Evolutionary conservation across 768 basidiomycete genomes (phyloP).

Genomic region (Phaeotremella fagi): DNA sequence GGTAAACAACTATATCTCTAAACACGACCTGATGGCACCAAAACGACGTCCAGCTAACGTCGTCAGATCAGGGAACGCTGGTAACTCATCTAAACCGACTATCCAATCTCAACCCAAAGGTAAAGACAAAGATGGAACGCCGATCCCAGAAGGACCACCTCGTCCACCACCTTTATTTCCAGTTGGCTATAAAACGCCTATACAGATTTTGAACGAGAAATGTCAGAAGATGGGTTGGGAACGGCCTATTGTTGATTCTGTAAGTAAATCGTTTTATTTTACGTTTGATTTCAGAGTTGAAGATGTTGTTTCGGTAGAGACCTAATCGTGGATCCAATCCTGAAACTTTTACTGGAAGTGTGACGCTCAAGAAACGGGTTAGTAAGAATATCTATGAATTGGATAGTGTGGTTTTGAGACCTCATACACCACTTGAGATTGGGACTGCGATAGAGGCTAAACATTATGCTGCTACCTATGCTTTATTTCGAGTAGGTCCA

Average conservation of each 20-base stretch:
- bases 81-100: slow-evolving; percentile 66
- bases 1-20: too few relatives aligned
- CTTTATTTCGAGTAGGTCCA: slow-evolving; percentile 68
- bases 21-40: slow-evolving; percentile 44
- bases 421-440: slow-evolving; percentile 65
- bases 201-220: slow-evolving; percentile 75
- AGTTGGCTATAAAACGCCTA: slow-evolving; percentile 75
- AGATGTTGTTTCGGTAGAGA: slow-evolving; percentile 7
- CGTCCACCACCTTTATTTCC: slow-evolving; percentile 63
- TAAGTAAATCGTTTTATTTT: slow-evolving; percentile 45
- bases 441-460: slow-evolving; percentile 73
- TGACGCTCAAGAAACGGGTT: slow-evolving; percentile 63
- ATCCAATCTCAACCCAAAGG: slow-evolving; percentile 33
- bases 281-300: neutral
- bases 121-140: slow-evolving; percentile 48
- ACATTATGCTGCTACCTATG: slow-evolving; percentile 86
- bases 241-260: slow-evolving; percentile 71
- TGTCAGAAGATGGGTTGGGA: slow-evolving; percentile 91
- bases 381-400: slow-evolving; percentile 62
- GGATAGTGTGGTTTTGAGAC: slow-evolving; percentile 67
- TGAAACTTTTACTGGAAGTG: slow-evolving; percentile 56
- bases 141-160: slow-evolving; percentile 25
- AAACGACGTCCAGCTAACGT: slow-evolving; percentile 62
- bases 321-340: slow-evolving; percentile 29
- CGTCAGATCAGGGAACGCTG: slow-evolving; percentile 83